Percentiles rank a stretch among this genome's conserved stretches.
These are phyloP conservation scores for Phytophthora idaei DNA, from an alignment of 352 stramenopile genomes.

Conservation along the genomic window DNA sequence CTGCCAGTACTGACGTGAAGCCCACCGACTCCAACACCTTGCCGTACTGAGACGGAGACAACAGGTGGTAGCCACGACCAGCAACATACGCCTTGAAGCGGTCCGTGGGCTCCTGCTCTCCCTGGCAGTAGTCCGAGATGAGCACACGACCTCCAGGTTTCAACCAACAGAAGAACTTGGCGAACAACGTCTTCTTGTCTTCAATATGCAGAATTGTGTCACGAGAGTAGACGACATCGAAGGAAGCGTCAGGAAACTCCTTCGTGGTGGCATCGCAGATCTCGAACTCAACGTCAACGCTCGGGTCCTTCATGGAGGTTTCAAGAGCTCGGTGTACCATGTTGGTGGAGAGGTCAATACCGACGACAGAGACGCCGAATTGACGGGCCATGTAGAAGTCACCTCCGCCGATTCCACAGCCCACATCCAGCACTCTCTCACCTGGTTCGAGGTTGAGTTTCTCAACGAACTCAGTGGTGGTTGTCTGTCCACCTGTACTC, in stretches of 20 bases:
- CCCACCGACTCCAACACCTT: constrained; percentile 52
- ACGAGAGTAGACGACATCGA: constrained; percentile 78
- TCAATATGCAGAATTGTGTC: constrained; percentile 82
- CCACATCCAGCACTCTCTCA: constrained; percentile 88
- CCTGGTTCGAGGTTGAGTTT: constrained; percentile 65
- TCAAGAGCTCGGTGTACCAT: constrained; percentile 80
- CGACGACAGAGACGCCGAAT: constrained; percentile 79
- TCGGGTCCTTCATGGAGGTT: constrained; percentile 54
- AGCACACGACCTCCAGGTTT: constrained; percentile 67
- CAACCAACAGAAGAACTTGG: constrained; percentile 70
- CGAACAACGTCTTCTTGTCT: constrained; percentile 64
- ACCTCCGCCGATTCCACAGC: constrained; percentile 91
- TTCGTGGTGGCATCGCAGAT: constrained; percentile 70
- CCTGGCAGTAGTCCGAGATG: constrained; percentile 77
- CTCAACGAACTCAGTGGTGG: constrained; percentile 73
- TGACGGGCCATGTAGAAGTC: constrained; percentile 92
- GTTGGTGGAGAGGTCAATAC: constrained; percentile 78
- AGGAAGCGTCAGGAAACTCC: constrained; percentile 63
- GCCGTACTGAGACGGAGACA: constrained; percentile 67
- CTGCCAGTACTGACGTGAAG: constrained; percentile 57
- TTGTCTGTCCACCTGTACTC: constrained; percentile 67
- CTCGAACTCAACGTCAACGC: constrained; percentile 68
- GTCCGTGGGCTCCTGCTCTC: constrained; percentile 51
- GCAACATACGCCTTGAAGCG: constrained; percentile 69
- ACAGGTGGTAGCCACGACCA: constrained; percentile 67